phyloP scores from a whole-genome alignment of 768 basidiomycete genomes.

The Amylocystis lapponica region DNA sequence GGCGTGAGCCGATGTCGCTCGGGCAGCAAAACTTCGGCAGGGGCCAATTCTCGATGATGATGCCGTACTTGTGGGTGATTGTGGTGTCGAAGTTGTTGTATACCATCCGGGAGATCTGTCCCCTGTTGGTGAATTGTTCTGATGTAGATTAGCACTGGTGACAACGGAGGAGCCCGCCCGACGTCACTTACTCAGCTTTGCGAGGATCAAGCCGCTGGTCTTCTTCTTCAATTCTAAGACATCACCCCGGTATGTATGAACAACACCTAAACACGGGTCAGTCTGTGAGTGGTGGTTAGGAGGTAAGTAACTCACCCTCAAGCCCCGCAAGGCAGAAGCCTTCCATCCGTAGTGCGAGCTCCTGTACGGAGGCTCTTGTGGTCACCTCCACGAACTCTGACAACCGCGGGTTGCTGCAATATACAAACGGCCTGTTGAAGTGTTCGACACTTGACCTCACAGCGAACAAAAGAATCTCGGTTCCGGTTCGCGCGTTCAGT shows the following conservation, averaged over 20 bases:
- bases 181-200: conserved; percentile 4
- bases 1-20: conserved; percentile 5
- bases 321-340: neutral
- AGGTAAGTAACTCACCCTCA: neutral
- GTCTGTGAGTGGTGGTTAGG: neutral
- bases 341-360: neutral
- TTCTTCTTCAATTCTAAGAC: no score
- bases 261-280: no score
- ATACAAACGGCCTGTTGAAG: neutral
- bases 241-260: no score
- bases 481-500: neutral
- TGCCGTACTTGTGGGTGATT: conserved; percentile 12
- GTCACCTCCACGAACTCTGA: conserved; percentile 2
- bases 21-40: conserved; percentile 13
- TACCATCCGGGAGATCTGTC: conserved; percentile 8
- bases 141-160: neutral
- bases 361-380: neutral
- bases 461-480: neutral
- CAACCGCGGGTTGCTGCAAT: neutral
- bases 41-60: conserved; percentile 19
- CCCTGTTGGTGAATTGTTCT: neutral
- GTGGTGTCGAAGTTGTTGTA: conserved; percentile 15
- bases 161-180: neutral
- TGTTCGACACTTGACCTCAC: neutral
- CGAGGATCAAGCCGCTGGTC: neutral